A percentile compares a stretch with the other conserved stretches of the same genome.
phyloP scores from a whole-genome alignment of 75 land plant genomes.

The Selaginella tamariscina region DNA sequence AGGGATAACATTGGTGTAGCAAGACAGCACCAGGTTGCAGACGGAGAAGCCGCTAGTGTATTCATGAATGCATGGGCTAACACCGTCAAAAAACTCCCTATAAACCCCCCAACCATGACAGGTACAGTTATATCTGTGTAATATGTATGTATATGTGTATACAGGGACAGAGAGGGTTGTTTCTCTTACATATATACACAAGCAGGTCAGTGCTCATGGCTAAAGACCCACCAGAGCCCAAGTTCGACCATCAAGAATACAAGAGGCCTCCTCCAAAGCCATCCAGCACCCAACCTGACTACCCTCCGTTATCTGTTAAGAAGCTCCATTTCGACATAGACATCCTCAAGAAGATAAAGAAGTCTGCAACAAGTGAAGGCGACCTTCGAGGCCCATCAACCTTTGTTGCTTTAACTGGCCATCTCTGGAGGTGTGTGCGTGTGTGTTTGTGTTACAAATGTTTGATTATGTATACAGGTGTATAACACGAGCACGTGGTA shows the following conservation, averaged over 20 bases:
- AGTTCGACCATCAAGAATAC: conserved; percentile 44
- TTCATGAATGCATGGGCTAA: conserved; percentile 48
- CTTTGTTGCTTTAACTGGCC: conserved; percentile 39
- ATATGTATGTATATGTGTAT: too few species aligned
- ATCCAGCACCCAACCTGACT: neutral
- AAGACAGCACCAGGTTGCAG: conserved; percentile 48
- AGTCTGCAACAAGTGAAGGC: conserved; percentile 6
- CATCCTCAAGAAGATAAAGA: conserved; percentile 24
- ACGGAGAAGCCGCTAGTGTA: conserved; percentile 36
- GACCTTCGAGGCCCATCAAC: conserved; percentile 20
- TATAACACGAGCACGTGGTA: conserved; percentile 41
- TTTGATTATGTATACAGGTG: too few species aligned
- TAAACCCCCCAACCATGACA: conserved; percentile 33
- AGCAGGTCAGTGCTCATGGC: conserved; percentile 26
- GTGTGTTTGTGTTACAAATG: too few species aligned
- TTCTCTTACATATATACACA: too few species aligned
- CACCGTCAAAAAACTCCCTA: conserved; percentile 23
- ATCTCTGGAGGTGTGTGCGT: conserved; percentile 56
- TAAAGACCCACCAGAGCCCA: conserved; percentile 29
- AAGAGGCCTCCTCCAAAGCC: conserved; percentile 14
- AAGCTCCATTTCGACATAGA: conserved; percentile 22
- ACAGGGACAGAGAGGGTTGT: too few species aligned
- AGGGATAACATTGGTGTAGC: conserved; percentile 45
- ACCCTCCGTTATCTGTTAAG: conserved; percentile 22
- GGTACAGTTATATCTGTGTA: too few species aligned